Evolutionary conservation across 192 early-diverging fungal genomes (phyloP).

Genomic region (Coemansia erecta): DNA sequence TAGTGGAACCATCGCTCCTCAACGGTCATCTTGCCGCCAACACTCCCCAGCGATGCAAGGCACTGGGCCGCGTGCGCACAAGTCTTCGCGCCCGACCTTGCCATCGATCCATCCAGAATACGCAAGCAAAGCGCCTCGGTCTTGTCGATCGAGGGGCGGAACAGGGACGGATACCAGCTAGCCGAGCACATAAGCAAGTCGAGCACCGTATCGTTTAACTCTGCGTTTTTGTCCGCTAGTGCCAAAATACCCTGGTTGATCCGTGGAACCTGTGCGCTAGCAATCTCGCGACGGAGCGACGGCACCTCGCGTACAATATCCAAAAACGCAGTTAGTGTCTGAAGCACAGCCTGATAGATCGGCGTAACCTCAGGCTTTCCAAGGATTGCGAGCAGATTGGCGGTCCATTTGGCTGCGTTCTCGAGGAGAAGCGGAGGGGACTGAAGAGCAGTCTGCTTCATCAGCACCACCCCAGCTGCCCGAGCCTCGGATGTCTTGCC

Average conservation of each 20-base stretch:
- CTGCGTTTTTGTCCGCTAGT: constrained; percentile 35
- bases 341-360: constrained; percentile 21
- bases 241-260: constrained; percentile 48
- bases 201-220: constrained; percentile 19
- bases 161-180: constrained; percentile 47
- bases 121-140: constrained; percentile 38
- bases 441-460: constrained; percentile 48
- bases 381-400: constrained; percentile 26
- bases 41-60: constrained; percentile 7
- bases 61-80: constrained; percentile 20
- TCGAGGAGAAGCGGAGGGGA: constrained; percentile 34
- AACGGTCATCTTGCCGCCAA: constrained; percentile 35
- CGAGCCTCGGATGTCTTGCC: constrained; percentile 43
- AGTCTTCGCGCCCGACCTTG: background rate
- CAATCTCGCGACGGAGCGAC: constrained; percentile 39
- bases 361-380: constrained; percentile 31
- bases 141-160: constrained; percentile 47
- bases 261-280: constrained; percentile 36
- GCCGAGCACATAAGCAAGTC: constrained; percentile 38
- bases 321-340: constrained; percentile 38
- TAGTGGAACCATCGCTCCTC: constrained; percentile 52
- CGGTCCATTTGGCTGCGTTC: constrained; percentile 42
- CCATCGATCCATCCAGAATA: constrained; percentile 15
- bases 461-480: constrained; percentile 40
- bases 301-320: constrained; percentile 47